Evolutionary conservation across 768 basidiomycete species (phyloP), one percentile per base, ranked within the genome.

Genomic region (Arthromyces matolae): DNA sequence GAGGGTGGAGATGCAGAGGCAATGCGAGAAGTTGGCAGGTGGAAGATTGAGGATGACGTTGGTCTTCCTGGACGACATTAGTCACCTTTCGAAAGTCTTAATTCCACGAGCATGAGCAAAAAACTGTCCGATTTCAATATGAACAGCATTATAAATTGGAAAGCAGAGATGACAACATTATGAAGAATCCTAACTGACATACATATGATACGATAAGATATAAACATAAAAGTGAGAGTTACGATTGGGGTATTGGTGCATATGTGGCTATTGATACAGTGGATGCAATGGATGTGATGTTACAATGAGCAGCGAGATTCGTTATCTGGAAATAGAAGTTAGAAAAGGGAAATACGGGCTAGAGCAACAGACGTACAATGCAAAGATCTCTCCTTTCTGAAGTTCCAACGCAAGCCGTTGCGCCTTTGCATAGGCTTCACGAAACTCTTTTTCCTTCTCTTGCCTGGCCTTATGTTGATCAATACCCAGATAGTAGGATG

Each of bases 21-120:
- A 0, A 98, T 99, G 95, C 71, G 80, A 27, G 79, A 88, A 55
- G 93, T 99, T 0, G 96, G 95, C 0, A 71, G 73, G 45, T 99
- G 96, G 96, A 80, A 77, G 33, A 83, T 92, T 28, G 86, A 89
- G 53, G 83, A 88, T 52, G 86, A 86, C 3, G 74, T 84, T 1
- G 76, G 78, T 0, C 66, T 79, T 8, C 65, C 79, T 2, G 80
- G 77, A 31, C 69, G 84, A 49, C 86, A 88, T 64, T 86, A 63
- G 68, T 43, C 42, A n/a, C 1, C 18, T 39, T 12, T 40, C 8
- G n/a, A n/a, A n/a, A n/a, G n/a, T n/a, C n/a, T n/a, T n/a, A n/a
- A n/a, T n/a, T n/a, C n/a, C n/a, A n/a, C n/a, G n/a, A n/a, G n/a
- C n/a, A n/a, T n/a, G n/a, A n/a, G n/a, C n/a, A n/a, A n/a, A n/a